Conservation (phyloP, 2,329 filamentous ascomycete genomes). For the Anisogramma anomala region DNA sequence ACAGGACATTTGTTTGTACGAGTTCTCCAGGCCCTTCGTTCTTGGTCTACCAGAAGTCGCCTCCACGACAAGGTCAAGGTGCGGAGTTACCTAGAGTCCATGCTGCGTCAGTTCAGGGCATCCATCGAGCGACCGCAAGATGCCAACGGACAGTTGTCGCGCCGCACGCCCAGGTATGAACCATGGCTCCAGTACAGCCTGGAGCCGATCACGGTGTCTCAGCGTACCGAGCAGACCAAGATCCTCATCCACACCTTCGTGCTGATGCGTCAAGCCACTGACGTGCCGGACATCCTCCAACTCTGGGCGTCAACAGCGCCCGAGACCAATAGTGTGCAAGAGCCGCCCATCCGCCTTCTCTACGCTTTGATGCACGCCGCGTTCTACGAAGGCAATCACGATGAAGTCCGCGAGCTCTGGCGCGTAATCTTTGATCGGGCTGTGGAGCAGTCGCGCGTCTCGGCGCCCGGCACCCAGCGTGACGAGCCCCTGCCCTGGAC, state of each 20-base stretch:
- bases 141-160: background rate
- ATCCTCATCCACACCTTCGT: conserved; percentile 30
- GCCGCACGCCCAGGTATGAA: conserved; percentile 15
- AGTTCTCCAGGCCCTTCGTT: conserved; percentile 30
- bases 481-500: conserved; percentile 31
- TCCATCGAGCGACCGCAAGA: conserved; percentile 18
- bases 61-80: conserved; percentile 8
- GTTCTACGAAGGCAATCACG: conserved; percentile 43
- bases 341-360: conserved; percentile 44
- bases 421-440: conserved; percentile 43
- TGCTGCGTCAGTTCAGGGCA: conserved; percentile 25
- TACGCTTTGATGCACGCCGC: conserved; percentile 58
- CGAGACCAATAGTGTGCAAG: conserved; percentile 2
- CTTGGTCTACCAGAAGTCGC: background rate
- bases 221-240: conserved; percentile 28
- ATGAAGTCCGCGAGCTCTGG: conserved; percentile 58
- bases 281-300: conserved; percentile 33
- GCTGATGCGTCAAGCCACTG: conserved; percentile 26
- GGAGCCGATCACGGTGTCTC: conserved; percentile 18
- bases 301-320: conserved; percentile 40
- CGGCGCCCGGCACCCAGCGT: conserved; percentile 18
- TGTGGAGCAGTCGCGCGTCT: conserved; percentile 29
- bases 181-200: conserved; percentile 18
- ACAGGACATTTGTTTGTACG: conserved; percentile 33
- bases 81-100: conserved; percentile 22